Evolutionary conservation across 2,329 filamentous ascomycete genomes (phyloP).

Genomic region (Hypoxylon sp.): DNA sequence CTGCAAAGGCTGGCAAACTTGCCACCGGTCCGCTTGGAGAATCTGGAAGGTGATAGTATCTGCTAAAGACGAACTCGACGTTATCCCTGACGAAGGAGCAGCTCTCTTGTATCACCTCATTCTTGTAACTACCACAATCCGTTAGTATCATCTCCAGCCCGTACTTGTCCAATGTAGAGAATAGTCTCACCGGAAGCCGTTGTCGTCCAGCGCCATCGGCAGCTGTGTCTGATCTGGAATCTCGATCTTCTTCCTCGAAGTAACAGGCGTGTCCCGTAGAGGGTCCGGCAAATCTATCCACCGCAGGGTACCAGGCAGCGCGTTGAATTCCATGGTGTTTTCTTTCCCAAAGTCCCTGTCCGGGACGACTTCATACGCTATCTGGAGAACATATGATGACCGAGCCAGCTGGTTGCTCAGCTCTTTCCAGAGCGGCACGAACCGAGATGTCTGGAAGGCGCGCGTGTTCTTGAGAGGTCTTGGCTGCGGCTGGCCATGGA

Average conservation of each 20-base stretch:
- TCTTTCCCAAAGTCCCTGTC: constrained; percentile 61
- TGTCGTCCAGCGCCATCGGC: constrained; percentile 63
- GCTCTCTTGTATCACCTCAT: constrained; percentile 66
- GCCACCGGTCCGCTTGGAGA: constrained; percentile 45
- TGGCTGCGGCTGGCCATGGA: constrained; percentile 61
- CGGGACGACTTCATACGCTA: constrained; percentile 65
- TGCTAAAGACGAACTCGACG: constrained; percentile 65
- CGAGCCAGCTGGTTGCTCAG: constrained; percentile 66
- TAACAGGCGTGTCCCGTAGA: constrained; percentile 60
- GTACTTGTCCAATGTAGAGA: background rate
- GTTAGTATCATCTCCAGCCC: background rate
- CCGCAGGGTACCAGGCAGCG: constrained; percentile 61
- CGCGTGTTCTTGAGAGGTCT: constrained; percentile 59
- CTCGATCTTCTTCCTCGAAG: constrained; percentile 68
- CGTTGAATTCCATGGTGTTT: constrained; percentile 56
- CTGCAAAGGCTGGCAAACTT: constrained; percentile 61
- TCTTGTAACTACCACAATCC: constrained; percentile 59
- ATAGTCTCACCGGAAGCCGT: constrained; percentile 63
- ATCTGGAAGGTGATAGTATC: constrained; percentile 59
- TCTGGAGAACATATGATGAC: constrained; percentile 69
- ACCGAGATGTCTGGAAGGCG: constrained; percentile 31
- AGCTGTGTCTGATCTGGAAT: constrained; percentile 66
- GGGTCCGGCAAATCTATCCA: constrained; percentile 74
- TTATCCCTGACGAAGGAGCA: constrained; percentile 67
- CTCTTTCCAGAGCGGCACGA: constrained; percentile 60